These are phyloP conservation scores for Geranomyces variabilis DNA, from an alignment of 192 early-diverging fungal species.

Conservation along the genomic window DNA sequence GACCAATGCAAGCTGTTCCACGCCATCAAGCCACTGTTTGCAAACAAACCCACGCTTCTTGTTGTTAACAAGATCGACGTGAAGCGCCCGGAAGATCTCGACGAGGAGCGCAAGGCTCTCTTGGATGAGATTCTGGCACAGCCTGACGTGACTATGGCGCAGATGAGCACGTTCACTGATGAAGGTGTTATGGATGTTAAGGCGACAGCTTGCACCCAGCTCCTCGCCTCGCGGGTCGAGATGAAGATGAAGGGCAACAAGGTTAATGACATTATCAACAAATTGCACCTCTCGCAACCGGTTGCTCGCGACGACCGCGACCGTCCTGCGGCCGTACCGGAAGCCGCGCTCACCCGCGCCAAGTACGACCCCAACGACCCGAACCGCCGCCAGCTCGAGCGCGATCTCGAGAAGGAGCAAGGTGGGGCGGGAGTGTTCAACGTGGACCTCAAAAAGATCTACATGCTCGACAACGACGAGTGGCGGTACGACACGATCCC, in stretches of 20 bases:
- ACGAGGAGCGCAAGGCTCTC: conserved; percentile 68
- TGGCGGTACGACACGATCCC: conserved; percentile 99
- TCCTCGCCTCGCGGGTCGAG: conserved; percentile 91
- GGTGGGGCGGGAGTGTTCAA: conserved; percentile 98
- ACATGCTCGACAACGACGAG: conserved; percentile 78
- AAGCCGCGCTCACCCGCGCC: conserved; percentile 63
- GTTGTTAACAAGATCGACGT: conserved; percentile 97
- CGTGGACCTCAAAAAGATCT: conserved; percentile 92
- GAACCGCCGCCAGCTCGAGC: conserved; percentile 79
- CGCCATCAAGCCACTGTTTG: conserved; percentile 96
- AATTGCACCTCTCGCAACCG: conserved; percentile 93
- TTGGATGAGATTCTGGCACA: conserved; percentile 74
- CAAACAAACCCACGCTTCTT: conserved; percentile 95
- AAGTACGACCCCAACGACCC: conserved; percentile 84
- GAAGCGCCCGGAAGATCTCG: conserved; percentile 77
- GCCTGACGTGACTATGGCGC: conserved; percentile 71
- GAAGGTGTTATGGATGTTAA: conserved; percentile 97
- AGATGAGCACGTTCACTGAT: conserved; percentile 91
- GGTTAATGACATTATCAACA: conserved; percentile 91
- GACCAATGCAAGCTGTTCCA: conserved; percentile 90
- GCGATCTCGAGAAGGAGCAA: conserved; percentile 83
- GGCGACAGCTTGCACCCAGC: conserved; percentile 89
- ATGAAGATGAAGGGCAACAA: conserved; percentile 91
- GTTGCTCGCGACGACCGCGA: conserved; percentile 76
- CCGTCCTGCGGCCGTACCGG: conserved; percentile 83